Evolutionary conservation across 2,329 filamentous ascomycete species (phyloP).

Genomic region (Blastomyces silverae): DNA sequence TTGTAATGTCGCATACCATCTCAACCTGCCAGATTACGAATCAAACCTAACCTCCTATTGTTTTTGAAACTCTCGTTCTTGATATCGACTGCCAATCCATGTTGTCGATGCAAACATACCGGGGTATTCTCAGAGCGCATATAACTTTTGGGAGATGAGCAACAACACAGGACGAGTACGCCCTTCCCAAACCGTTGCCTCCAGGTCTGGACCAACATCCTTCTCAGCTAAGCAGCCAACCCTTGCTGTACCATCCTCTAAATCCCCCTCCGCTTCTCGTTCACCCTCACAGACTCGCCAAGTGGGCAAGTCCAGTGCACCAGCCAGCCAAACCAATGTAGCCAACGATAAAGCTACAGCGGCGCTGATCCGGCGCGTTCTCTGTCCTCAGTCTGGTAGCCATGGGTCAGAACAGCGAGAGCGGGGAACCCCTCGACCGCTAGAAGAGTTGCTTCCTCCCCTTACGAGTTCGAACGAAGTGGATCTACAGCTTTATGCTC

Average conservation of each 20-base stretch:
- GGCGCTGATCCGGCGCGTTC: constrained; percentile 70
- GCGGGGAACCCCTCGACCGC: constrained; percentile 56
- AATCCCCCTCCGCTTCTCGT: constrained; percentile 28
- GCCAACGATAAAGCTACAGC: constrained; percentile 72
- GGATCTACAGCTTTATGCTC: constrained; percentile 85
- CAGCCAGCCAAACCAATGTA: constrained; percentile 40
- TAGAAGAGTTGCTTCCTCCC: constrained; percentile 78
- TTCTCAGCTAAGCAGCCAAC: constrained; percentile 30
- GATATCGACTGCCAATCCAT: constrained; percentile 9
- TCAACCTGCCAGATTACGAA: neutral
- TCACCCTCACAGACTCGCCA: constrained; percentile 29
- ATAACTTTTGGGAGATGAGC: constrained; percentile 34
- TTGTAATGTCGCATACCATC: neutral
- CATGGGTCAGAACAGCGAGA: constrained; percentile 47
- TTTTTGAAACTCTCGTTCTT: neutral
- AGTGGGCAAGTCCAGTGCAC: constrained; percentile 19
- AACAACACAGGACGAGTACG: constrained; percentile 33
- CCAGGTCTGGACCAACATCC: constrained; percentile 34
- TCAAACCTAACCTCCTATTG: neutral
- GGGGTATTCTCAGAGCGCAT: constrained; percentile 3
- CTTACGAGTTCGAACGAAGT: constrained; percentile 92
- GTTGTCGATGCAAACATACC: constrained; percentile 8
- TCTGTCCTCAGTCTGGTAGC: constrained; percentile 60
- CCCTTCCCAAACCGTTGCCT: constrained; percentile 36
- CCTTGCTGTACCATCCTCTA: constrained; percentile 27